phyloP scores from a whole-genome alignment of 768 basidiomycete species.

The Rhodotorula kratochvilovae region DNA sequence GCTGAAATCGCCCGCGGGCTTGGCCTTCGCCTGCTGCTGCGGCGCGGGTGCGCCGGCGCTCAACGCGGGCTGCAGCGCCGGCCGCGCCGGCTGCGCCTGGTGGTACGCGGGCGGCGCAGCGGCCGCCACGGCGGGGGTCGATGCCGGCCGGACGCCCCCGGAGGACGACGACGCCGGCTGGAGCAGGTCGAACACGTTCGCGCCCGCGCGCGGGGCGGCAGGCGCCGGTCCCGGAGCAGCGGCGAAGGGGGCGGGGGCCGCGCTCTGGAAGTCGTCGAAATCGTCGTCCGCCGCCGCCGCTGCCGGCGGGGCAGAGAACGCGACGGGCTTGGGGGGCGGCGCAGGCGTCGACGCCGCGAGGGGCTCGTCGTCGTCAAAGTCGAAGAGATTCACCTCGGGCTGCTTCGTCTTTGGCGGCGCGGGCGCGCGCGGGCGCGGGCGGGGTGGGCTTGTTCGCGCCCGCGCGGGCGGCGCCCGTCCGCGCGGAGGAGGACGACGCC shows the following conservation, averaged over 20 bases:
- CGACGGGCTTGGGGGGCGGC: conserved; percentile 43
- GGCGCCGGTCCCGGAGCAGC: conserved; percentile 13
- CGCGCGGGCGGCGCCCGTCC: conserved; percentile 35
- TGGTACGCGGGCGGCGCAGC: background rate
- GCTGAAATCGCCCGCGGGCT: conserved; percentile 36
- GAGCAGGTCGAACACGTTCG: conserved; percentile 47
- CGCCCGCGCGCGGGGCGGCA: conserved; percentile 1
- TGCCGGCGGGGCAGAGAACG: conserved; percentile 43
- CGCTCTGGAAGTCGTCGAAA: conserved; percentile 53
- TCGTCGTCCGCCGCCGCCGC: conserved; percentile 45
- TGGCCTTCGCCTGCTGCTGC: background rate
- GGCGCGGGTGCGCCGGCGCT: conserved; percentile 31
- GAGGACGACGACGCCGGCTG: conserved; percentile 20
- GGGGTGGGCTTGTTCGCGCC: conserved; percentile 5
- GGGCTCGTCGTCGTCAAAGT: conserved; percentile 59
- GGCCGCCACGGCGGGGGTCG: too few species aligned
- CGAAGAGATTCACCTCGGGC: conserved; percentile 66
- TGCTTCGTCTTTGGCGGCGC: conserved; percentile 48
- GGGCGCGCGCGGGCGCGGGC: conserved; percentile 2
- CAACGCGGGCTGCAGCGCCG: conserved; percentile 31
- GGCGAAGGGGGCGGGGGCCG: background rate
- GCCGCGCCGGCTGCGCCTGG: background rate
- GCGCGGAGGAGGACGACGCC: conserved; percentile 38
- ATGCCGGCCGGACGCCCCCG: too few species aligned
- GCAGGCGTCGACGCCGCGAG: conserved; percentile 17